Percentiles rank a stretch among this genome's conserved stretches.
These are phyloP conservation scores for Geranium incanum DNA, from an alignment of 441 rosid genomes.

Conservation along the genomic window DNA sequence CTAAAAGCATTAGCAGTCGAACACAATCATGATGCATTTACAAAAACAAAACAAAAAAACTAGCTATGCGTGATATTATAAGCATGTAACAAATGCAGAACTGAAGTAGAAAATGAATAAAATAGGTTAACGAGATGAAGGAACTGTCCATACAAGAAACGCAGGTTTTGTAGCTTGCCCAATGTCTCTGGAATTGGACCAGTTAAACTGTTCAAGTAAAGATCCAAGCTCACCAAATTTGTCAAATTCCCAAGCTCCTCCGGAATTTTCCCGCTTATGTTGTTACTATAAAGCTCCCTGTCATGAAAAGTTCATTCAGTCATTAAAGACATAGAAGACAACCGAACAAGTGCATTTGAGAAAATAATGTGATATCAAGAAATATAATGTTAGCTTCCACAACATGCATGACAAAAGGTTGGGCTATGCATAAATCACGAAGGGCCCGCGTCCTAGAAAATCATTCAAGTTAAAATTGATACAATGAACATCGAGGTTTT, in stretches of 20 bases:
- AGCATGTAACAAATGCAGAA: neutral
- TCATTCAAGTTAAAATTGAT: too few relatives aligned
- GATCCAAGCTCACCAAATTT: conserved; percentile 96
- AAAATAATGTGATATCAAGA: neutral
- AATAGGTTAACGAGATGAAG: conserved; percentile 4
- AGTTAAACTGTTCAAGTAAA: conserved; percentile 76
- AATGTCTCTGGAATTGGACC: conserved; percentile 83
- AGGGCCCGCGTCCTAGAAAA: too few relatives aligned
- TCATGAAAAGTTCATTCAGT: conserved; percentile 10
- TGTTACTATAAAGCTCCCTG: conserved; percentile 92
- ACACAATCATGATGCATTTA: neutral
- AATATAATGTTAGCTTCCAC: neutral
- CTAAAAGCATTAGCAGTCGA: too few relatives aligned
- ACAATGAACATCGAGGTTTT: too few relatives aligned
- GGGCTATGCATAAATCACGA: too few relatives aligned
- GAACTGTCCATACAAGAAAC: conserved; percentile 52
- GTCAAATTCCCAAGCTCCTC: conserved; percentile 87
- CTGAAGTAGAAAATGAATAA: neutral
- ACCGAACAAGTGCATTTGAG: too few relatives aligned
- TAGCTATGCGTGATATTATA: neutral
- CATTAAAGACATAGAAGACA: neutral
- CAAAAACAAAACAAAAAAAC: too few relatives aligned
- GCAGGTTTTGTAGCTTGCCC: conserved; percentile 69
- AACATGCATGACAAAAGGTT: too few relatives aligned
- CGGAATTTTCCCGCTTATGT: conserved; percentile 77